phyloP scores from a whole-genome alignment of 2,329 filamentous ascomycete species.

The Lasiodiplodia theobromae region DNA sequence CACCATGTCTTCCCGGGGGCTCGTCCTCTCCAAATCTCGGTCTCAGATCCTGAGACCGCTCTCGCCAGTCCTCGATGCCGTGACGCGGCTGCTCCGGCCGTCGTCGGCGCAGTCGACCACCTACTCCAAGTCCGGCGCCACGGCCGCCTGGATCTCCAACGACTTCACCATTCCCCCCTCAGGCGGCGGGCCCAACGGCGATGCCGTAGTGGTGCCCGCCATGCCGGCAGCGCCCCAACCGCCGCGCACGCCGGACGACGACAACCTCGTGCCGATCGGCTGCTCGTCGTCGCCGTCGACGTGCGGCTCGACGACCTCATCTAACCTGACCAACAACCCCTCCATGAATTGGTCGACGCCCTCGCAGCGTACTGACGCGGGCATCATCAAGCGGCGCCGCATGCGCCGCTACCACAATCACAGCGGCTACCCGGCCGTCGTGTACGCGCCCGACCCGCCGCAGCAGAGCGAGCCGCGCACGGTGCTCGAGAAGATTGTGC shows the following conservation, averaged over 20 bases:
- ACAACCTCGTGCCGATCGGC: slow-evolving; percentile 19
- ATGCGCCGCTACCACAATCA: slow-evolving; percentile 19
- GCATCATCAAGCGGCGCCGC: slow-evolving; percentile 30
- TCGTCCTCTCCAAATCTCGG: slow-evolving; percentile 42
- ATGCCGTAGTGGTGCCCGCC: slow-evolving; percentile 32
- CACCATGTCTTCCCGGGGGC: slow-evolving; percentile 24
- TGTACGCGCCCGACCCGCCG: slow-evolving; percentile 8
- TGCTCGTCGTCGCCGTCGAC: slow-evolving; percentile 32
- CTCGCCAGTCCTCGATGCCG: slow-evolving; percentile 25
- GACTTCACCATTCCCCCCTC: slow-evolving; percentile 16
- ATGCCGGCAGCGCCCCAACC: slow-evolving; percentile 34
- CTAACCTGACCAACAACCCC: slow-evolving; percentile 28
- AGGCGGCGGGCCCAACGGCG: slow-evolving; percentile 37
- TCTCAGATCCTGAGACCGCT: slow-evolving; percentile 33
- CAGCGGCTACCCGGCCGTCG: not conserved
- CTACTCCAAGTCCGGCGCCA: slow-evolving; percentile 18
- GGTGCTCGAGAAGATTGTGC: slow-evolving; percentile 43
- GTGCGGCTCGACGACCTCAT: slow-evolving; percentile 40
- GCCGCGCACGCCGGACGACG: slow-evolving; percentile 20
- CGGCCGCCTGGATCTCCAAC: slow-evolving; percentile 24
- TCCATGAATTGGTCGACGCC: slow-evolving; percentile 20
- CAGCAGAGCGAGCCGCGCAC: slow-evolving; percentile 3
- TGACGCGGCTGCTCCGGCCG: slow-evolving; percentile 23
- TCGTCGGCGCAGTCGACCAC: slow-evolving; percentile 24
- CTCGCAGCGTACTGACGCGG: slow-evolving; percentile 17